Evolutionary conservation across 2,329 filamentous ascomycete species (phyloP).

Genomic region (Colletotrichum tabaci): DNA sequence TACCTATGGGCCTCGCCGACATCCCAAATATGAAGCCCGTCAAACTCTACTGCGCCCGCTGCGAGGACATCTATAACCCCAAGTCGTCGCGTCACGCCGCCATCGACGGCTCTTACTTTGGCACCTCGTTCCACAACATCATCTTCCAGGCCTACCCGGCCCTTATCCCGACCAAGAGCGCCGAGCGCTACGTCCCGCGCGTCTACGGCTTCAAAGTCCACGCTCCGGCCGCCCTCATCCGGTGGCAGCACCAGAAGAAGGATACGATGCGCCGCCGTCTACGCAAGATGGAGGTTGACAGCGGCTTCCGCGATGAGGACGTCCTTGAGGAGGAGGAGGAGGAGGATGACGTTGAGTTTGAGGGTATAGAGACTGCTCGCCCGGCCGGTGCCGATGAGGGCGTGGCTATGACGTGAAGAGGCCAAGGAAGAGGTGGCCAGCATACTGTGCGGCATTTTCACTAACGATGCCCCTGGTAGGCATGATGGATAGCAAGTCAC

Average conservation of each 20-base stretch:
- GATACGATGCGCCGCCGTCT: conserved; percentile 87
- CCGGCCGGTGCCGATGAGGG: conserved; percentile 44
- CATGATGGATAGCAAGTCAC: neutral
- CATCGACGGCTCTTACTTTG: conserved; percentile 98
- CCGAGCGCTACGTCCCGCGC: conserved; percentile 88
- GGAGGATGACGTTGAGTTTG: conserved; percentile 60
- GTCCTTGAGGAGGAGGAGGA: conserved; percentile 75
- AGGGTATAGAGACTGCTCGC: conserved; percentile 52
- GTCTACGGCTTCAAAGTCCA: conserved; percentile 98
- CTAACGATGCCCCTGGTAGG: neutral
- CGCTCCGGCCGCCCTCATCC: conserved; percentile 85
- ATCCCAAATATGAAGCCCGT: conserved; percentile 89
- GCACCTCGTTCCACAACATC: conserved; percentile 98
- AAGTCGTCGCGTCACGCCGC: conserved; percentile 96
- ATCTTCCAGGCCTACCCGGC: conserved; percentile 98
- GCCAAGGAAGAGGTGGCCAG: neutral
- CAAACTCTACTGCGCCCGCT: conserved; percentile 96
- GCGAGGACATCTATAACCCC: conserved; percentile 98
- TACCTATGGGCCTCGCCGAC: conserved; percentile 96
- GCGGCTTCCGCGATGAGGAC: conserved; percentile 82
- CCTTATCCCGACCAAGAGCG: conserved; percentile 87
- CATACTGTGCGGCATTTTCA: neutral
- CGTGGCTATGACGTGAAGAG: conserved; percentile 27
- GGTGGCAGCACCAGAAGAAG: conserved; percentile 89
- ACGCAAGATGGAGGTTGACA: conserved; percentile 79